phyloP scores from a whole-genome alignment of 2,329 filamentous ascomycete species.

The Calonectria ilicicola region DNA sequence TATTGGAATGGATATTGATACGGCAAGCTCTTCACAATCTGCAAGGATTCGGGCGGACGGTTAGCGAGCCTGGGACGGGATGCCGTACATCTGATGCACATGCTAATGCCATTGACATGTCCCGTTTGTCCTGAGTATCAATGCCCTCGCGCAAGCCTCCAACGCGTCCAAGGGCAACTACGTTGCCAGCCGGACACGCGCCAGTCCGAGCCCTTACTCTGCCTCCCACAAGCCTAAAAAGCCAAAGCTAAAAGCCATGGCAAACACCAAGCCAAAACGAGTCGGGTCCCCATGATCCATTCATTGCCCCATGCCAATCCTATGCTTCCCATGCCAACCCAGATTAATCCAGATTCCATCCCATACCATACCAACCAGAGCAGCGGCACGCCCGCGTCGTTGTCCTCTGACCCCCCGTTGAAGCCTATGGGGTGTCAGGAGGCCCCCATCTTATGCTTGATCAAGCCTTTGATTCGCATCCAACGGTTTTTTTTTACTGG shows the following conservation, averaged over 20 bases:
- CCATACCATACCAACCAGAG: constrained; percentile 37
- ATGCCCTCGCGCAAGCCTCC: constrained; percentile 2
- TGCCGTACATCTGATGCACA: constrained; percentile 1
- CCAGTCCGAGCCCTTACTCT: constrained; percentile 29
- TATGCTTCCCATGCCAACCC: constrained; percentile 18
- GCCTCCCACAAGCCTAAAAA: constrained; percentile 7
- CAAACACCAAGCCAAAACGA: constrained; percentile 25
- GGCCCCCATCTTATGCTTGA: not conserved
- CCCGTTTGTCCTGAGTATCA: not conserved
- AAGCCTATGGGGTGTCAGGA: constrained; percentile 1
- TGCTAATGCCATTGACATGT: not conserved
- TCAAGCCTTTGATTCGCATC: constrained; percentile 3
- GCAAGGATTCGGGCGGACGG: constrained; percentile 5
- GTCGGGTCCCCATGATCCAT: constrained; percentile 35
- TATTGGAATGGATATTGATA: constrained; percentile 3
- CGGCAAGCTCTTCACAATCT: not conserved
- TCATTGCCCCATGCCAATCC: constrained; percentile 29
- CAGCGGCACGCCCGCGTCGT: constrained; percentile 34
- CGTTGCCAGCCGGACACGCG: constrained; percentile 17
- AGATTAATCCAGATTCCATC: constrained; percentile 7
- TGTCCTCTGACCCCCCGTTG: constrained; percentile 34
- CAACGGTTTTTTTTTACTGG: not conserved
- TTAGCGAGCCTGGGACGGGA: not conserved
- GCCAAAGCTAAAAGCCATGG: constrained; percentile 9
- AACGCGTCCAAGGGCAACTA: constrained; percentile 9